Percentiles rank a stretch among this genome's conserved stretches.
Conservation (phyloP, 768 basidiomycete species). For the Rhodotorula paludigena region DNA sequence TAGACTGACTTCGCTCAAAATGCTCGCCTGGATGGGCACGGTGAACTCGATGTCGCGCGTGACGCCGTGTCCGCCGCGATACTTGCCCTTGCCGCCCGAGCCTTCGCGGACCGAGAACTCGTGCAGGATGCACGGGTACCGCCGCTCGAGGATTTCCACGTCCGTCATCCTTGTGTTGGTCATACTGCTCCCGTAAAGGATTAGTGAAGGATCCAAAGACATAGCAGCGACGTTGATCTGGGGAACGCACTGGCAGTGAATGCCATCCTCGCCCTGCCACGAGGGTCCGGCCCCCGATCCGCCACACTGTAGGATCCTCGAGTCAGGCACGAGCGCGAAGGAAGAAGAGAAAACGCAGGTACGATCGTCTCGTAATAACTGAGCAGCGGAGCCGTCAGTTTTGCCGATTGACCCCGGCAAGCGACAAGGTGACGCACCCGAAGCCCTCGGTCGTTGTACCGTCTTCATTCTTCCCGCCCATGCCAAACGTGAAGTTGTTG, state of each 20-base stretch:
- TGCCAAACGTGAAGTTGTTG: constrained; percentile 59
- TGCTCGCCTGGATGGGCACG: constrained; percentile 73
- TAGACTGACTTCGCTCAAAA: constrained; percentile 71
- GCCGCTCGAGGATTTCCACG: constrained; percentile 84
- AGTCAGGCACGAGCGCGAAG: too few relatives aligned
- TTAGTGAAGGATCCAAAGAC: neutral
- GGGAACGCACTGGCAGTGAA: constrained; percentile 52
- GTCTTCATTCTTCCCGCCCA: neutral
- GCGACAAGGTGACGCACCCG: too few relatives aligned
- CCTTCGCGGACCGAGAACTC: constrained; percentile 54
- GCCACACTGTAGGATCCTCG: too few relatives aligned
- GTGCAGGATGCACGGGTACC: constrained; percentile 85
- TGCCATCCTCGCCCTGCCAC: constrained; percentile 89
- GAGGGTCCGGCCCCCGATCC: constrained; percentile 82
- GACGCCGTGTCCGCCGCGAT: constrained; percentile 77
- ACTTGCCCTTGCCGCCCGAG: constrained; percentile 31
- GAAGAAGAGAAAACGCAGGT: too few relatives aligned
- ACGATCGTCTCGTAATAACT: constrained; percentile 82
- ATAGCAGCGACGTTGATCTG: too few relatives aligned
- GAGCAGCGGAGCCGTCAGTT: too few relatives aligned
- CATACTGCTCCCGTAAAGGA: constrained; percentile 1
- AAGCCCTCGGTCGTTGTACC: too few relatives aligned
- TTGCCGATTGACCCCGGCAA: too few relatives aligned
- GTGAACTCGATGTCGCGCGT: constrained; percentile 76
- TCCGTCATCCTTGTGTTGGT: constrained; percentile 77